Base-by-base conservation (phyloP, 2,329 filamentous ascomycete species). In the Arthrobotrys sinensis region DNA sequence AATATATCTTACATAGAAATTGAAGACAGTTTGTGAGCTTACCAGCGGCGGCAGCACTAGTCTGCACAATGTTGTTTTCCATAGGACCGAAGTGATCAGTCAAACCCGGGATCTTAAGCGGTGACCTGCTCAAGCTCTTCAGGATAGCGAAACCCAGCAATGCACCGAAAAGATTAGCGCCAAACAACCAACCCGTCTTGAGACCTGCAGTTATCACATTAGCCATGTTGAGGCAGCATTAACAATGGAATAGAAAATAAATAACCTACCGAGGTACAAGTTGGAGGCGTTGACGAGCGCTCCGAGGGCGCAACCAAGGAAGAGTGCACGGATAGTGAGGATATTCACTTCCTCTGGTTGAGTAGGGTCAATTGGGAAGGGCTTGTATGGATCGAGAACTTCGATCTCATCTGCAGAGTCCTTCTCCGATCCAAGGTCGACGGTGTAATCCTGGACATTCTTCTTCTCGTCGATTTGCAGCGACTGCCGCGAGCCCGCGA, bases 21-120 rank as follows among this genome's bases (percentile, higher is more conserved):
- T 16, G 10, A 21, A 4, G 11, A 1, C 4, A 6, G 3, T n/a
- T 24, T 43, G 3, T 21, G 2, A 4, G 12, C 55, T 60, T 43
- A 60, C 55, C 89, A 14, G 89, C 87, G 50, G 88, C 89, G 3
- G 88, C 89, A 7, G 89, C 89, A 53, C 88, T 84, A 3, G 89
- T 89, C 82, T 90, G 89, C 73, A 89, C 85, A 80, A 90, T 90
- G 80, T 87, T 89, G 84, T 90, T 90, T 82, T 90, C 89, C 80
- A 89, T 88, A 5, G 89, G 89, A 1, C 89, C 89, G 76, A 90
- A 90, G 32, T 83, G 83, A 2, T 86, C 86, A 11, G 88, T 88
- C 43, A n/a, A 90, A 83, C 52, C 87, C 84, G 3, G 88, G 87
- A 66, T 89, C 83, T 55, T 84, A 84, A 73, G 57, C 12, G 76